Evolutionary conservation across 164 flowering plant species (phyloP).

Genomic region (Litsea cubeba): DNA sequence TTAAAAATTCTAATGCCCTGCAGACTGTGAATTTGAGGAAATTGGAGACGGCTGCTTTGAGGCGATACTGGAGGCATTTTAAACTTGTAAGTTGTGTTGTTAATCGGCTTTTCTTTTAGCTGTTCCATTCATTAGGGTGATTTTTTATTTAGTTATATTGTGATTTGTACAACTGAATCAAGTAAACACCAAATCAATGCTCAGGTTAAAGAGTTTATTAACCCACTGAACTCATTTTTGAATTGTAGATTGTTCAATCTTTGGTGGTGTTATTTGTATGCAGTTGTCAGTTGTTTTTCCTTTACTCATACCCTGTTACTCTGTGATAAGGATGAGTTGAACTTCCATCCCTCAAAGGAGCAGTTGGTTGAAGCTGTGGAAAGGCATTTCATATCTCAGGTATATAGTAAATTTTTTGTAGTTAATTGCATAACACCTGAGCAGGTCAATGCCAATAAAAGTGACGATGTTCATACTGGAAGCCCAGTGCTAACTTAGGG

Average conservation of each 20-base stretch:
- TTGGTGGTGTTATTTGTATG: too few relatives aligned
- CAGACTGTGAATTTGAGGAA: slow-evolving; percentile 7
- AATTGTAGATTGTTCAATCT: too few relatives aligned
- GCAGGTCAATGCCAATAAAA: not conserved
- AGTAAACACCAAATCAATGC: not conserved
- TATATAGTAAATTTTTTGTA: not conserved
- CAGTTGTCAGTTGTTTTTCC: too few relatives aligned
- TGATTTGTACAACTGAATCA: not conserved
- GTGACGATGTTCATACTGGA: not conserved
- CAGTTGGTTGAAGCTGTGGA: slow-evolving; percentile 8
- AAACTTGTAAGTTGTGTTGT: not conserved
- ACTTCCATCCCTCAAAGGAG: slow-evolving; percentile 7
- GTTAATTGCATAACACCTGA: not conserved
- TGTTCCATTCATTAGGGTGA: not conserved
- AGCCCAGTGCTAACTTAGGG: not conserved
- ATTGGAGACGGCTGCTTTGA: not conserved
- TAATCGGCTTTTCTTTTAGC: not conserved
- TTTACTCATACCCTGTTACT: not conserved
- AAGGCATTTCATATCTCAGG: slow-evolving; percentile 7
- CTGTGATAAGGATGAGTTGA: slow-evolving; percentile 1
- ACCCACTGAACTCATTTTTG: too few relatives aligned
- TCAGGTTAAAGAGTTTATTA: too few relatives aligned
- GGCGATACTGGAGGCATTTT: not conserved
- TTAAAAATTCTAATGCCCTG: not conserved
- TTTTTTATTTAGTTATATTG: not conserved